Evolutionary conservation across 108 stramenopile genomes (phyloP).

Genomic region (Cyclotella cryptica): DNA sequence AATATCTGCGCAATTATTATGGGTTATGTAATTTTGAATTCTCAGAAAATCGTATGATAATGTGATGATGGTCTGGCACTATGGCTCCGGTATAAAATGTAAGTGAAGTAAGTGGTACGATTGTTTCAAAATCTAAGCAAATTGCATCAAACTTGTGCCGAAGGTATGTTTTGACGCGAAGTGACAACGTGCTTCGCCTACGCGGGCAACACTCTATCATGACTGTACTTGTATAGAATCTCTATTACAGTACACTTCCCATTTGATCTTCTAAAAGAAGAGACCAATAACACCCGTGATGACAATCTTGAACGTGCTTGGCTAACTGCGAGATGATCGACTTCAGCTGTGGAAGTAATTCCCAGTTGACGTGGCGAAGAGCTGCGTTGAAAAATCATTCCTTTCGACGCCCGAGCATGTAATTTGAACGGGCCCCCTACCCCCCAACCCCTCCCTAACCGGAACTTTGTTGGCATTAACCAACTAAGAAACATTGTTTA

Average conservation of each 20-base stretch:
- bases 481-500: too few species aligned
- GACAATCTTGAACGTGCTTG: conserved; percentile 31
- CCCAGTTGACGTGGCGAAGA: conserved; percentile 46
- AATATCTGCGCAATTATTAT: too few species aligned
- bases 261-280: conserved; percentile 42
- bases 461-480: too few species aligned
- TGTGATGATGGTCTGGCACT: too few species aligned
- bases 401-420: conserved; percentile 40
- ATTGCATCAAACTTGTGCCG: too few species aligned
- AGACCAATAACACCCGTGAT: conserved; percentile 41
- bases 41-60: too few species aligned
- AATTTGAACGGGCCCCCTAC: conserved; percentile 49
- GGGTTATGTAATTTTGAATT: too few species aligned
- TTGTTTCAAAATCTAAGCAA: too few species aligned
- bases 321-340: conserved; percentile 49
- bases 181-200: too few species aligned
- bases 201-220: background rate
- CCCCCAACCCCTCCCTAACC: conserved; percentile 3
- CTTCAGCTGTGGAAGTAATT: background rate
- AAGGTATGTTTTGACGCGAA: too few species aligned
- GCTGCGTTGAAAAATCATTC: conserved; percentile 48
- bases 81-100: too few species aligned
- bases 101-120: too few species aligned
- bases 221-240: conserved; percentile 53
- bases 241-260: conserved; percentile 46